These are phyloP conservation scores for Teratosphaeria epicoccoides DNA, from an alignment of 2,329 filamentous ascomycete species.

Conservation along the genomic window DNA sequence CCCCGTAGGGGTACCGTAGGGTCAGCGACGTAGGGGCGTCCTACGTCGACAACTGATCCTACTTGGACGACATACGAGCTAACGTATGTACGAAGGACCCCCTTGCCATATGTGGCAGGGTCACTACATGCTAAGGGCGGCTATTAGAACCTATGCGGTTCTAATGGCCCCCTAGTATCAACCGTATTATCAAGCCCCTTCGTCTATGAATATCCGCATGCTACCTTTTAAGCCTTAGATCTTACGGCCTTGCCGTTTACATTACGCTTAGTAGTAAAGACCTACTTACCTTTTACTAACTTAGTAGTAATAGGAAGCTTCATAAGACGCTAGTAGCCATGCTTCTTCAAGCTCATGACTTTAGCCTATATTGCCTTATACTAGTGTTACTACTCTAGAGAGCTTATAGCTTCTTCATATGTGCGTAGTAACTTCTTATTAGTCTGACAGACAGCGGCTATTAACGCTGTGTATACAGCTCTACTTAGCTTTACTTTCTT, in stretches of 20 bases:
- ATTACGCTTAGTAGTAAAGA: not conserved
- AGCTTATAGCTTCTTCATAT: not conserved
- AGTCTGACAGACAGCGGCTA: not conserved
- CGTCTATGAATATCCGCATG: slow-evolving; percentile 13
- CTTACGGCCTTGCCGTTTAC: slow-evolving; percentile 1
- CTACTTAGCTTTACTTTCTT: not conserved
- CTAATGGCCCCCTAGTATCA: too few relatives aligned
- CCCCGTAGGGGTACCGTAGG: too few relatives aligned
- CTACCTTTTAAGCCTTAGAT: slow-evolving; percentile 17
- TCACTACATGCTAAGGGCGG: too few relatives aligned
- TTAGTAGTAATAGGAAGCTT: not conserved
- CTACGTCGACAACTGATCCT: too few relatives aligned
- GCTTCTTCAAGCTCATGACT: not conserved
- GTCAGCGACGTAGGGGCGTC: too few relatives aligned
- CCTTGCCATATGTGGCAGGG: too few relatives aligned
- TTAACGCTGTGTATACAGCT: not conserved
- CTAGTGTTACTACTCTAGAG: not conserved
- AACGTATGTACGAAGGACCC: too few relatives aligned
- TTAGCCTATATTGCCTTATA: not conserved
- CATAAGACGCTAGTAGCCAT: not conserved
- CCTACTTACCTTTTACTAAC: not conserved
- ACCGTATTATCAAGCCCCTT: slow-evolving; percentile 17
- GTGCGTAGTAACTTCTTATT: not conserved
- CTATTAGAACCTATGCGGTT: too few relatives aligned
- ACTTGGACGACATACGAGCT: too few relatives aligned